phyloP scores from a whole-genome alignment of 2,329 filamentous ascomycete species.

The Truncatella angustata region DNA sequence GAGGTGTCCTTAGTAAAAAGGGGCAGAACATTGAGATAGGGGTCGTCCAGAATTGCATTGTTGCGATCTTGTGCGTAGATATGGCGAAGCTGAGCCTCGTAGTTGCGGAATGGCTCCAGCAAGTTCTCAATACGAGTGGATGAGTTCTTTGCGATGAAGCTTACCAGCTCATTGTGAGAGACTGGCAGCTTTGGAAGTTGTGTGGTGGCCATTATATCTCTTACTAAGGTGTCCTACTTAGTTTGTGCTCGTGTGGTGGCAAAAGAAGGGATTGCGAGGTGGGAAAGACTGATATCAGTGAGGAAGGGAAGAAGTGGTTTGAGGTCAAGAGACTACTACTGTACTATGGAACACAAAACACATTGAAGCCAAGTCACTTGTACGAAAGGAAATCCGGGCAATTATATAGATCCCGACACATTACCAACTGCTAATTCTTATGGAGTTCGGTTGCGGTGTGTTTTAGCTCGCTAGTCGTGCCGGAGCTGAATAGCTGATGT shows the following conservation, averaged over 20 bases:
- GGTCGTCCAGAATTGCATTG: slow-evolving; percentile 55
- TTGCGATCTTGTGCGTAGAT: slow-evolving; percentile 67
- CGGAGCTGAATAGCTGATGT: background rate
- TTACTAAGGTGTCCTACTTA: background rate
- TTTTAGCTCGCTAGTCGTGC: background rate
- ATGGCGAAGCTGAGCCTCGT: slow-evolving; percentile 65
- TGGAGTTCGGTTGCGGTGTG: background rate
- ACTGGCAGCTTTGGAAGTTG: slow-evolving; percentile 45
- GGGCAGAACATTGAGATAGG: slow-evolving; percentile 62
- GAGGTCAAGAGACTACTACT: too few species aligned
- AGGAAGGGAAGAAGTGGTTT: too few species aligned
- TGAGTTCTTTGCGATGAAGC: slow-evolving; percentile 54
- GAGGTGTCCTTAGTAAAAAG: slow-evolving; percentile 59
- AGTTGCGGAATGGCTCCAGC: slow-evolving; percentile 64
- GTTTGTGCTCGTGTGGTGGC: background rate
- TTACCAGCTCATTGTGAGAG: slow-evolving; percentile 42
- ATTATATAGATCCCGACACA: background rate
- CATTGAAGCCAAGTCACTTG: too few species aligned
- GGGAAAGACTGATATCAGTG: too few species aligned
- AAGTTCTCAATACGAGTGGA: slow-evolving; percentile 55
- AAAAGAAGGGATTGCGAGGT: too few species aligned
- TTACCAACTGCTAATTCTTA: background rate
- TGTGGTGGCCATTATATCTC: slow-evolving; percentile 31
- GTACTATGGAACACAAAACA: too few species aligned
- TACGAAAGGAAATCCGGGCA: background rate